Base-by-base conservation (phyloP, 108 stramenopile genomes). In the Nannochloropsis granulata region DNA sequence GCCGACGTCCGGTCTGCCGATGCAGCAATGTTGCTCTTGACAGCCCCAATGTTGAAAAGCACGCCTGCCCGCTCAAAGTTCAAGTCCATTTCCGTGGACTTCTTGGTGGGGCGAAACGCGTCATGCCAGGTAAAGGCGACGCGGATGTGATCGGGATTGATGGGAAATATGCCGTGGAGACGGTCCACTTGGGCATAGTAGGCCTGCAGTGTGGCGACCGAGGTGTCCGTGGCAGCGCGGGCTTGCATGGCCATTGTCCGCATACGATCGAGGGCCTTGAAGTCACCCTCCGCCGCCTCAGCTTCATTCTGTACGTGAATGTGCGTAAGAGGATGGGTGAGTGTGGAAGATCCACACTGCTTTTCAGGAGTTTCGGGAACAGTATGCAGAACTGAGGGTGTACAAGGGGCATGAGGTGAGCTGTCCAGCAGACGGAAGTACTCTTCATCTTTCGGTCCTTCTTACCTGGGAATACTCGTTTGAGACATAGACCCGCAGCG, bases 401-500 rank as follows among this genome's bases (percentile, higher is more conserved):
- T 14, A 13, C 2, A n/a, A n/a, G 46, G 45, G 23, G 45, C 12
- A 9, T 13, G 46, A 80, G 9, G 34, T 34, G 34, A 34, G 34
- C 34, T 34, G 34, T 34, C 34, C 34, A 34, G 34, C 34, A 34
- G 34, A 34, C 34, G 34, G 78, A 7, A 23, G 23, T 7, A 1
- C 78, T 23, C 78, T 2, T 78, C 2, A 78, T 3, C 1, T 21
- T 78, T 2, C 23, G 23, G 5, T 78, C 13, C 43, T 45, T 44
- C 85, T 23, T 42, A 86, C 86, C 86, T 86, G 79, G 78, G 86
- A 86, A 24, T 83, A 86, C 45, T 86, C 86, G 44, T 86, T 86
- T 82, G 79, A 79, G 13, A 86, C 78, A 45, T 86, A 86, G 44
- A 82, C 82, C 44, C 86, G 42, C 12, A 86, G 83, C 13, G 86